phyloP scores from a whole-genome alignment of 805 yeast genomes.

The Wickerhamiella bombiphila region DNA sequence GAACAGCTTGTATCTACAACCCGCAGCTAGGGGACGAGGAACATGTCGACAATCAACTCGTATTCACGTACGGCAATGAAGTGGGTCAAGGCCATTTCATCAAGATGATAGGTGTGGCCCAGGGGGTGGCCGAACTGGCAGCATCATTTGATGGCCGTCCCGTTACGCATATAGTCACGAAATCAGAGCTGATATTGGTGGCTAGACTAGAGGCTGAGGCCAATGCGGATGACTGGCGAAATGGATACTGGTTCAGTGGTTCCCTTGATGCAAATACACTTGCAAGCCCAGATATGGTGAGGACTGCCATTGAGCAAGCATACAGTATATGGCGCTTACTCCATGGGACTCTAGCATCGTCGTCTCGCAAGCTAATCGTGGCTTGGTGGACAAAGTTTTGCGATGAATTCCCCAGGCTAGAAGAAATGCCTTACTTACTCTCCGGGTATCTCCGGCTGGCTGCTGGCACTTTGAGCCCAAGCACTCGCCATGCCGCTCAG shows the following conservation, averaged over 20 bases:
- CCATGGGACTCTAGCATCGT: slow-evolving; percentile 1
- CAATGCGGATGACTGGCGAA: slow-evolving; percentile 13
- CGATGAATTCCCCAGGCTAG: slow-evolving; percentile 1
- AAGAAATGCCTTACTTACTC: slow-evolving; percentile 1
- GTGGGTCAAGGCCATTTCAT: slow-evolving; percentile 5
- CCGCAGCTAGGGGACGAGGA: slow-evolving; percentile 17
- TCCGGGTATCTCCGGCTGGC: slow-evolving; percentile 10
- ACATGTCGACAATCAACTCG: slow-evolving; percentile 14
- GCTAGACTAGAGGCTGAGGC: slow-evolving; percentile 2
- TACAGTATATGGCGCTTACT: slow-evolving; percentile 5
- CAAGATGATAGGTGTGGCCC: slow-evolving; percentile 16
- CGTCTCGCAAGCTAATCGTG: neutral
- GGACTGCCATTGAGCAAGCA: slow-evolving; percentile 1
- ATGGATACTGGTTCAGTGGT: slow-evolving; percentile 15
- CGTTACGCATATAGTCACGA: slow-evolving; percentile 6
- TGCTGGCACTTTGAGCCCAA: slow-evolving; percentile 46
- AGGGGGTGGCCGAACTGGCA: slow-evolving; percentile 18
- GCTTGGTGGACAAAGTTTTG: slow-evolving; percentile 7
- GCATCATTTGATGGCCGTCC: slow-evolving; percentile 13
- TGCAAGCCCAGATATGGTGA: neutral
- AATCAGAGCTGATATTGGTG: slow-evolving; percentile 3
- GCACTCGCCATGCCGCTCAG: slow-evolving; percentile 55
- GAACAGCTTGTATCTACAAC: slow-evolving; percentile 13
- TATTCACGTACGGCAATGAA: slow-evolving; percentile 7
- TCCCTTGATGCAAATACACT: neutral